A percentile compares a stretch with the other conserved stretches of the same genome.
These are phyloP conservation scores for Boletus barrowsii DNA, from an alignment of 768 basidiomycete species.

Conservation along the genomic window DNA sequence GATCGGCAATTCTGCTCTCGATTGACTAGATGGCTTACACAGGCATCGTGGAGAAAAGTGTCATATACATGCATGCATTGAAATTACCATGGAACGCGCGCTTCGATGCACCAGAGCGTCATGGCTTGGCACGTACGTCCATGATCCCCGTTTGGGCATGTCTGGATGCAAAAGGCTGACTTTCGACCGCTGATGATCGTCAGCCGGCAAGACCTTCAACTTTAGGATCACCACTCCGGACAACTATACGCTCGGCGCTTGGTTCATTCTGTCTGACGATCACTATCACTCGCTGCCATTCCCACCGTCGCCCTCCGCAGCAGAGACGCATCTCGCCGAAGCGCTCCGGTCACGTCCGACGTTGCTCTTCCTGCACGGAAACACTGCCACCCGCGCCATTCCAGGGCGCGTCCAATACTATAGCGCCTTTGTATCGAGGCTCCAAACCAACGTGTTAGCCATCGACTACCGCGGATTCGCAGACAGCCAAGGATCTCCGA, in stretches of 20 bases:
- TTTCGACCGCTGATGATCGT: neutral
- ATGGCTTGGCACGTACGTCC: conserved; percentile 75
- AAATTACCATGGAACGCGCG: conserved; percentile 60
- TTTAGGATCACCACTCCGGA: conserved; percentile 70
- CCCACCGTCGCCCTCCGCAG: conserved; percentile 34
- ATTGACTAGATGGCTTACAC: conserved; percentile 16
- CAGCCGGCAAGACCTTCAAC: conserved; percentile 78
- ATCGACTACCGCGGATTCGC: conserved; percentile 93
- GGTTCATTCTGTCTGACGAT: conserved; percentile 74
- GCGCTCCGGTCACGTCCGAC: conserved; percentile 65
- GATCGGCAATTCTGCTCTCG: conserved; percentile 13
- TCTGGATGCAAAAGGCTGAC: too few species aligned
- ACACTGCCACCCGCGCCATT: conserved; percentile 76
- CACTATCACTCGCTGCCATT: conserved; percentile 52
- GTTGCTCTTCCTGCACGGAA: conserved; percentile 92
- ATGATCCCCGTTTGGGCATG: too few species aligned
- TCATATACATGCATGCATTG: conserved; percentile 65
- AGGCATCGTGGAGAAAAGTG: conserved; percentile 33
- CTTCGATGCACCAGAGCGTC: conserved; percentile 68
- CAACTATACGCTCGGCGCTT: conserved; percentile 77
- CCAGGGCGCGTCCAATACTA: conserved; percentile 67
- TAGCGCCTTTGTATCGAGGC: conserved; percentile 57
- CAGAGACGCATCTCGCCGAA: conserved; percentile 42
- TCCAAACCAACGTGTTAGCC: conserved; percentile 73
- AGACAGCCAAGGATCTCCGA: conserved; percentile 79